These are phyloP conservation scores for Saccharomyces hybrid DNA, from an alignment of 1,139 yeast genomes.

Conservation along the genomic window DNA sequence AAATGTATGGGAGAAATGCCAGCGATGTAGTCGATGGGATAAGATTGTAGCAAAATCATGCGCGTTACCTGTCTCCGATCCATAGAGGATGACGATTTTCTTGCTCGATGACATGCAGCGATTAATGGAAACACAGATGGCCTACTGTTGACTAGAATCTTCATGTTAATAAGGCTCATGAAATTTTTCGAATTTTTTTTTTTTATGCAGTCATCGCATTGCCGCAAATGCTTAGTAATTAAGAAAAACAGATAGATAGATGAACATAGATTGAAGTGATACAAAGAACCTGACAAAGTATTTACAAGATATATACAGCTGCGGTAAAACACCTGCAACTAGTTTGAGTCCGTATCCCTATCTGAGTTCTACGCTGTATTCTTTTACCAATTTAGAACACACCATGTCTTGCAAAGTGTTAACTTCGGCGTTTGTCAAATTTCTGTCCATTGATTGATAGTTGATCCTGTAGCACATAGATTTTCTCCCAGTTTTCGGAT, in stretches of 20 bases:
- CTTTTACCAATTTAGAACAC: conserved; percentile 44
- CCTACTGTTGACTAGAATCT: not conserved
- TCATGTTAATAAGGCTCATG: not conserved
- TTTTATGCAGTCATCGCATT: conserved; percentile 35
- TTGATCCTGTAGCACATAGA: conserved; percentile 86
- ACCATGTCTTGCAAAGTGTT: conserved; percentile 62
- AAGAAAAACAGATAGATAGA: conserved; percentile 52
- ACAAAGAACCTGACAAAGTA: not conserved
- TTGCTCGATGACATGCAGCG: conserved; percentile 4
- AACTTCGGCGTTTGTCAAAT: conserved; percentile 73
- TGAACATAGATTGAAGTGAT: not conserved
- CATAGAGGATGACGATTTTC: conserved; percentile 60
- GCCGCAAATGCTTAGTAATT: conserved; percentile 53
- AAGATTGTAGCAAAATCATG: conserved; percentile 75
- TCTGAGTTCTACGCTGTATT: conserved; percentile 57
- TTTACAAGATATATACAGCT: conserved; percentile 5
- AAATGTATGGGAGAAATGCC: conserved; percentile 45
- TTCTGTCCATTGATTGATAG: conserved; percentile 94
- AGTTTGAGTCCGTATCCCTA: conserved; percentile 21
- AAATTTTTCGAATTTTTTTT: not conserved
- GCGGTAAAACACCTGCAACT: not conserved
- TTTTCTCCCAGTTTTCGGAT: conserved; percentile 69
- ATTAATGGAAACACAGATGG: not conserved
- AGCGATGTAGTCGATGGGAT: conserved; percentile 48
- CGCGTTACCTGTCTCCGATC: conserved; percentile 90